Base-by-base conservation (phyloP, 148 eudicot genomes). In the Silene latifolia region DNA sequence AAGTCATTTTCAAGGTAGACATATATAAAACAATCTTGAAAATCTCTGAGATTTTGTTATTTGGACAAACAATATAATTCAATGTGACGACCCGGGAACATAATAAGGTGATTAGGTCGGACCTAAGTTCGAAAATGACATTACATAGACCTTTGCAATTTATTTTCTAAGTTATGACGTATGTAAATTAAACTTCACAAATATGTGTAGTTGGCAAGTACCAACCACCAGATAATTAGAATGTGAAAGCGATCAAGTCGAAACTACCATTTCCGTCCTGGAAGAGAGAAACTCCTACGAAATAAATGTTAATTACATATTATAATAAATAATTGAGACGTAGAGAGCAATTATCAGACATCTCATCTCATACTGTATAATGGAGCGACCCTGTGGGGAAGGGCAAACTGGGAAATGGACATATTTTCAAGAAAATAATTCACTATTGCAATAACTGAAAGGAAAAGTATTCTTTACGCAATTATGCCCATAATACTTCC, bases 1-100 rank as follows among this genome's bases (percentile, higher is more conserved):
- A 39, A 64, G 68, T 66, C 69, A 35, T 66, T 35, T 15, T 18
- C 44, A 3, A 35, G 48, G 47, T 66, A 64, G 46, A 66, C 69
- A 39, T 39, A 39, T 39, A 66, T 8, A 35, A 10, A 32, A 29
- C 69, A 66, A 32, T 35, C 23, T 21, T 39, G 68, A 1, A 66
- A 35, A 35, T 35, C 4, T 25, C 9, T 27, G 15, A 62, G 29
- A 18, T 63, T 13, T 29, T 35, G 20, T 9, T 18, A 66, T 18
- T 32, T 32, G 35, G 44, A 66, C 69, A 35, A 66, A 66, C 20
- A 35, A 35, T 47, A 17, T 35, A 6, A 35, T 14, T 47, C 39
- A 66, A 35, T 29, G 19, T 3, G n/a, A 66, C 32, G 7, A 15
- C 15, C 67, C n/a, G 48, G 42, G 48, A 32, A 8, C 44, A 66